Evolutionary conservation across 1,139 yeast species (phyloP).

Genomic region (Zygoascus meyerae): DNA sequence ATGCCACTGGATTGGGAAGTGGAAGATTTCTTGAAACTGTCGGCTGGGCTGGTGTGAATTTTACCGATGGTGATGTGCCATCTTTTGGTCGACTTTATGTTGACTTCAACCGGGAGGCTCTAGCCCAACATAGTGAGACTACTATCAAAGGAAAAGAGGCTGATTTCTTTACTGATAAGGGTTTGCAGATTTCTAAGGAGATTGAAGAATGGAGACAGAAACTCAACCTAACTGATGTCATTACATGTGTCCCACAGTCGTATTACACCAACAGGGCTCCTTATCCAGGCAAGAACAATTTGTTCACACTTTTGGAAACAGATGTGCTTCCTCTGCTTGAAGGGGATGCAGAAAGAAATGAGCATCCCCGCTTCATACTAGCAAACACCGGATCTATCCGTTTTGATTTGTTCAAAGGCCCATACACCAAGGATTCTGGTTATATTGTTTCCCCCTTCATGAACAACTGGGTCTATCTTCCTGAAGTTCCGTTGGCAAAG

Average conservation of each 20-base stretch:
- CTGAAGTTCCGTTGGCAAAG: slow-evolving; percentile 44
- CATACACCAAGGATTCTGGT: slow-evolving; percentile 73
- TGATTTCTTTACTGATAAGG: slow-evolving; percentile 44
- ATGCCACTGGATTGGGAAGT: slow-evolving; percentile 74
- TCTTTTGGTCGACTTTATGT: slow-evolving; percentile 58
- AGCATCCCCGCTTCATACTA: slow-evolving; percentile 51
- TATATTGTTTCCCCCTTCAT: slow-evolving; percentile 82
- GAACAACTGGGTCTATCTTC: slow-evolving; percentile 65
- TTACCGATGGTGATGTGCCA: slow-evolving; percentile 21
- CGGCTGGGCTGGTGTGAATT: slow-evolving; percentile 70
- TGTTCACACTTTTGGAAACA: slow-evolving; percentile 55
- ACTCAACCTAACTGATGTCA: slow-evolving; percentile 49
- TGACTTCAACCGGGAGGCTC: slow-evolving; percentile 71
- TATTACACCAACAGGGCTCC: slow-evolving; percentile 71
- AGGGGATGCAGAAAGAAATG: slow-evolving; percentile 24
- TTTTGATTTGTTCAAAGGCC: slow-evolving; percentile 82
- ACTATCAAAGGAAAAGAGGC: slow-evolving; percentile 18
- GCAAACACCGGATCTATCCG: slow-evolving; percentile 88
- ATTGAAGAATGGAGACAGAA: slow-evolving; percentile 44
- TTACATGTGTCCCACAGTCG: slow-evolving; percentile 61
- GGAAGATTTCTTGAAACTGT: slow-evolving; percentile 91
- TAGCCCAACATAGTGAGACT: slow-evolving; percentile 52
- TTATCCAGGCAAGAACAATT: slow-evolving; percentile 50
- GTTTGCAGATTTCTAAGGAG: slow-evolving; percentile 43
- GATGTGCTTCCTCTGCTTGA: slow-evolving; percentile 55